Percentiles rank a stretch among this genome's conserved stretches.
These are phyloP conservation scores for Ogataea polymorpha DNA, from an alignment of 805 yeast genomes.

Conservation along the genomic window DNA sequence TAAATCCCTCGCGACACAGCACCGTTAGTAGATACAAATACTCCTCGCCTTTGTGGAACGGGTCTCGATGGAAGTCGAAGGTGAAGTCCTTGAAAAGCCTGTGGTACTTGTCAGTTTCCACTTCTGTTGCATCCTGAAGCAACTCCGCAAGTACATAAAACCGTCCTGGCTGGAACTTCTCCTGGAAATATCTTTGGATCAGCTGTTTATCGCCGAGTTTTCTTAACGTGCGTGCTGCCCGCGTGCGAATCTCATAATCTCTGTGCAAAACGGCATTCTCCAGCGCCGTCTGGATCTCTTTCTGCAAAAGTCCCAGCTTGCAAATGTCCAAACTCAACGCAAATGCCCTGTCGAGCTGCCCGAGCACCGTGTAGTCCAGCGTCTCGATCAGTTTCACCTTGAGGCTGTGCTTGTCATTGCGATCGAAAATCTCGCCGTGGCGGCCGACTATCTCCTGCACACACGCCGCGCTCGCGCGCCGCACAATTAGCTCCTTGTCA, in stretches of 20 bases:
- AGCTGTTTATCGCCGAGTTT: neutral
- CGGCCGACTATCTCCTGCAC: slow-evolving; percentile 84
- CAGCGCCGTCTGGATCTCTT: slow-evolving; percentile 33
- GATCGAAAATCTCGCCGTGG: slow-evolving; percentile 41
- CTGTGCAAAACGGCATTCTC: slow-evolving; percentile 33
- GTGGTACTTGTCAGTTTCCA: slow-evolving; percentile 9
- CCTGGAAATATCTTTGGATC: neutral
- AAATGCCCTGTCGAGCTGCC: slow-evolving; percentile 41
- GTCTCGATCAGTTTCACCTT: slow-evolving; percentile 54
- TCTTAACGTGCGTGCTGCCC: slow-evolving; percentile 40
- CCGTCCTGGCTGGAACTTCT: slow-evolving; percentile 1
- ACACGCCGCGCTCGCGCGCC: slow-evolving; percentile 85
- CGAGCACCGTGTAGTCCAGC: slow-evolving; percentile 50
- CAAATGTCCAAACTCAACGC: slow-evolving; percentile 16
- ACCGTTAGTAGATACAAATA: slow-evolving; percentile 24
- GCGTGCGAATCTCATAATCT: slow-evolving; percentile 41
- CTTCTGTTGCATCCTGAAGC: neutral
- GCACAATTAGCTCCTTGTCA: slow-evolving; percentile 69
- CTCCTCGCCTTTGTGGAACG: slow-evolving; percentile 38
- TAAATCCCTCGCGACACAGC: slow-evolving; percentile 8
- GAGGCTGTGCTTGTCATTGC: slow-evolving; percentile 31
- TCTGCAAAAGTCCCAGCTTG: slow-evolving; percentile 14
- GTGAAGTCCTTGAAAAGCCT: slow-evolving; percentile 4
- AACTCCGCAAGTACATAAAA: slow-evolving; percentile 26
- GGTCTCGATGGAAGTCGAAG: slow-evolving; percentile 36